Evolutionary conservation across 2,329 filamentous ascomycete species (phyloP).

Genomic region (Cryphonectria nitschkei): DNA sequence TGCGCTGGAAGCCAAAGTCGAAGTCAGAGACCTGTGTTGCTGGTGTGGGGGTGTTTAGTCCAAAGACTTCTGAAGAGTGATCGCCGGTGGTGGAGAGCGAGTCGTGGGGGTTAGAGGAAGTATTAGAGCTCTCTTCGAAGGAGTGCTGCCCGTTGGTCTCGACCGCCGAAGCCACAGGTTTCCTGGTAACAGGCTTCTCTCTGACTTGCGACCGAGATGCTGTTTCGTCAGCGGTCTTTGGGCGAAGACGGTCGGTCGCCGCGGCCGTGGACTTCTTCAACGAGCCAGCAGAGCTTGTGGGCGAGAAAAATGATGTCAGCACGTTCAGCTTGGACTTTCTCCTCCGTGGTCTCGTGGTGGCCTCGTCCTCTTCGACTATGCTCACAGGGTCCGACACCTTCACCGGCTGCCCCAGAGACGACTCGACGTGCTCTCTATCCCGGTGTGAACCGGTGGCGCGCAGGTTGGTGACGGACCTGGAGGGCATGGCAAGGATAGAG

Average conservation of each 20-base stretch:
- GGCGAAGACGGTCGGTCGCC: slow-evolving; percentile 18
- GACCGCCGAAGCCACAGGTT: slow-evolving; percentile 22
- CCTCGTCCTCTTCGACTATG: slow-evolving; percentile 13
- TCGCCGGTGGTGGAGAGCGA: slow-evolving; percentile 28
- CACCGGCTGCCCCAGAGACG: slow-evolving; percentile 20
- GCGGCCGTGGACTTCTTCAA: slow-evolving; percentile 5
- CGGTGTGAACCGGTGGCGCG: slow-evolving; percentile 16
- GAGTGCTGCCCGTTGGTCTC: slow-evolving; percentile 22
- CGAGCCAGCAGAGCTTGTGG: slow-evolving; percentile 22
- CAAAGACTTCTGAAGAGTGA: slow-evolving; percentile 23
- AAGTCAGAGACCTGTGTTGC: slow-evolving; percentile 25
- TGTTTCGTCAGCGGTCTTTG: slow-evolving; percentile 26
- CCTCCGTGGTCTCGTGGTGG: slow-evolving; percentile 18
- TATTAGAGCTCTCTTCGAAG: slow-evolving; percentile 21
- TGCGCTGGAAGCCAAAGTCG: slow-evolving; percentile 25
- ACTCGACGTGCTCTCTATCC: slow-evolving; percentile 16
- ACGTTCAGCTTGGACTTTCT: slow-evolving; percentile 28
- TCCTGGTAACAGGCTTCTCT: slow-evolving; percentile 10
- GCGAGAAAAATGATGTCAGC: slow-evolving; percentile 28
- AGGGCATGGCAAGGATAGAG: slow-evolving; percentile 27
- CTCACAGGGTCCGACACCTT: slow-evolving; percentile 15
- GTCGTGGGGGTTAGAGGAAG: slow-evolving; percentile 23
- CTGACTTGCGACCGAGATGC: slow-evolving; percentile 16
- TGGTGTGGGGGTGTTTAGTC: slow-evolving; percentile 22
- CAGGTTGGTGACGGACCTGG: slow-evolving; percentile 24